Conservation (phyloP, 805 yeast genomes). For the Yamadazyma olivae region DNA sequence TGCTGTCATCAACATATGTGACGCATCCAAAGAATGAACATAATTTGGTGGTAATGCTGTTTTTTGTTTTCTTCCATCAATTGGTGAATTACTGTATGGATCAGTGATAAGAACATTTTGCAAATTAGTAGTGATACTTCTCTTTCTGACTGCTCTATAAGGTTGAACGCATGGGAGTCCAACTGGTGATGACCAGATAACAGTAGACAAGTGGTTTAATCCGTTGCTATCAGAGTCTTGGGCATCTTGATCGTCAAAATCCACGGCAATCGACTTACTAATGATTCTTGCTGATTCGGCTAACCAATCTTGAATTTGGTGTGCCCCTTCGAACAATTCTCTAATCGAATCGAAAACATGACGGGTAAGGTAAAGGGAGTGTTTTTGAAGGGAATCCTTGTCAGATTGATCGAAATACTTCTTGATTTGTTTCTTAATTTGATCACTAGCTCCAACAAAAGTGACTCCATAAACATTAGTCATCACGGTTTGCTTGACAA, state of each 20-base stretch:
- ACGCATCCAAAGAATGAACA: slow-evolving; percentile 93
- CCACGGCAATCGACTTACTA: slow-evolving; percentile 63
- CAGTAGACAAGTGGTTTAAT: slow-evolving; percentile 75
- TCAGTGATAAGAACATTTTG: slow-evolving; percentile 86
- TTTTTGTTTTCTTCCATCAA: slow-evolving; percentile 84
- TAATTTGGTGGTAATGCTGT: slow-evolving; percentile 95
- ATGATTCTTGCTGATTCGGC: slow-evolving; percentile 82
- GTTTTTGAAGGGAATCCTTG: slow-evolving; percentile 19
- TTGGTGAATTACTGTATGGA: slow-evolving; percentile 80
- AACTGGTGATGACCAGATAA: slow-evolving; percentile 96
- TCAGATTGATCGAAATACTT: slow-evolving; percentile 52
- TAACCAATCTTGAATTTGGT: slow-evolving; percentile 93
- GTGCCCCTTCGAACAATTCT: slow-evolving; percentile 87
- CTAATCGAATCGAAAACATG: slow-evolving; percentile 83
- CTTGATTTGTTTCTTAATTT: slow-evolving; percentile 74
- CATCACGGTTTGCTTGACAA: slow-evolving; percentile 97
- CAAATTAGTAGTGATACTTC: slow-evolving; percentile 72
- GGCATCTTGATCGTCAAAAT: slow-evolving; percentile 44
- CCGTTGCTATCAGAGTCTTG: slow-evolving; percentile 31
- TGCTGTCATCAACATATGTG: slow-evolving; percentile 93
- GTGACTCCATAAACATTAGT: slow-evolving; percentile 98
- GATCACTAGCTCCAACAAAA: slow-evolving; percentile 86
- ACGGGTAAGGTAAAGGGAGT: slow-evolving; percentile 62
- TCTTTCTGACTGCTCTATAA: slow-evolving; percentile 66
- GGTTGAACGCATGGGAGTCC: slow-evolving; percentile 98